phyloP scores from a whole-genome alignment of 2,329 filamentous ascomycete species.

The Pyrenophora teres region DNA sequence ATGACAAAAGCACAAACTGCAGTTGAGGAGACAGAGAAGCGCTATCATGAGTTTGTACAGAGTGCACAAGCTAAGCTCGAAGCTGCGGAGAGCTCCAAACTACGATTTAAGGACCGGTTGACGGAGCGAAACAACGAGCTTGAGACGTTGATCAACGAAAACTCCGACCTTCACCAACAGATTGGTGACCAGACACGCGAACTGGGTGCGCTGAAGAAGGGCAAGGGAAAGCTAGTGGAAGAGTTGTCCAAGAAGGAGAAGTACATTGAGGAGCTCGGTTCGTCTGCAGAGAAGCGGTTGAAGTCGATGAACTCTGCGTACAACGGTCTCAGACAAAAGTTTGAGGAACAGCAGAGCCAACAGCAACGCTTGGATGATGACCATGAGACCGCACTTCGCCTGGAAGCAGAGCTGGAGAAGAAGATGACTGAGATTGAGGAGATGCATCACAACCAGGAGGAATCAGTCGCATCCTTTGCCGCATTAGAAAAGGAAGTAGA shows the following conservation, averaged over 20 bases:
- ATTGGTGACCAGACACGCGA: constrained; percentile 33
- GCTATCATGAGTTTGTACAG: constrained; percentile 31
- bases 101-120: constrained; percentile 40
- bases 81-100: constrained; percentile 30
- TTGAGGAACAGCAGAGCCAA: constrained; percentile 22
- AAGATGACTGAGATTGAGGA: constrained; percentile 37
- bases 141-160: constrained; percentile 34
- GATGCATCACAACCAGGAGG: constrained; percentile 29
- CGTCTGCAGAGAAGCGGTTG: constrained; percentile 27
- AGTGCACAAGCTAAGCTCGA: constrained; percentile 39
- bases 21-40: constrained; percentile 37
- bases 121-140: constrained; percentile 36
- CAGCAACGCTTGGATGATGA: constrained; percentile 13
- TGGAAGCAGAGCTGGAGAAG: constrained; percentile 23
- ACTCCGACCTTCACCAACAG: constrained; percentile 33
- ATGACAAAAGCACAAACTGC: constrained; percentile 38
- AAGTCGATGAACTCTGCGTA: constrained; percentile 29
- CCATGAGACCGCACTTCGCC: constrained; percentile 16
- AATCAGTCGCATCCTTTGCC: constrained; percentile 30
- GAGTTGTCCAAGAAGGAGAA: constrained; percentile 36
- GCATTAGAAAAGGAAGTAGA: constrained; percentile 39
- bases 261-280: constrained; percentile 32
- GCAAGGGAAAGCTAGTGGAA: constrained; percentile 27
- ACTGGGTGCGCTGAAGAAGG: constrained; percentile 26
- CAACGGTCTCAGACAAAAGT: constrained; percentile 24